These are phyloP conservation scores for Gamarada debralockiae DNA, from an alignment of 495 filamentous ascomycete species.

Conservation along the genomic window DNA sequence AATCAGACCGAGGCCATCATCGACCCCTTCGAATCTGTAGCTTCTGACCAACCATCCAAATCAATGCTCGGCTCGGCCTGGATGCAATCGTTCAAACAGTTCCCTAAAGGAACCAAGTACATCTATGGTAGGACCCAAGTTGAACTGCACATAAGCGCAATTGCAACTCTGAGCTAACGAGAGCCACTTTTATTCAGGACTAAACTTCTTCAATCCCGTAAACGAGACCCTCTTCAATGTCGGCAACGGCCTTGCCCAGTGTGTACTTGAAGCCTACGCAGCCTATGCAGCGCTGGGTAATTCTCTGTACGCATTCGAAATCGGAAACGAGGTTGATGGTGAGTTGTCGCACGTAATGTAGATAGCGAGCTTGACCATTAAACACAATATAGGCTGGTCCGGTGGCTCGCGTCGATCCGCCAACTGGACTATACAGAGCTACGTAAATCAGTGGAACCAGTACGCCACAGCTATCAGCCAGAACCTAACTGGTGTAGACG, in stretches of 20 bases:
- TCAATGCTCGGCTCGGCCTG: slow-evolving; percentile 19
- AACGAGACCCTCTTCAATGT: slow-evolving; percentile 9
- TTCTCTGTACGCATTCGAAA: slow-evolving; percentile 21
- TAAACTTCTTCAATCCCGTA: slow-evolving; percentile 15
- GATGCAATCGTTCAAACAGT: slow-evolving; percentile 21
- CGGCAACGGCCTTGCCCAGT: slow-evolving; percentile 13
- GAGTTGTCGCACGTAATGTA: not conserved
- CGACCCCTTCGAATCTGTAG: slow-evolving; percentile 6
- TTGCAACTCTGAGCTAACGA: not conserved
- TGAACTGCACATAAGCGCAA: not conserved
- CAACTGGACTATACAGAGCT: slow-evolving; percentile 23
- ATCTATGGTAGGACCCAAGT: slow-evolving; percentile 14
- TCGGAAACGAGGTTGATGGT: slow-evolving; percentile 27
- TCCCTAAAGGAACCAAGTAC: slow-evolving; percentile 21
- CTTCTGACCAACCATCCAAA: slow-evolving; percentile 17
- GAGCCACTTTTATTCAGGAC: slow-evolving; percentile 1
- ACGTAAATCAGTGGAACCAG: slow-evolving; percentile 19
- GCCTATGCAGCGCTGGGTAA: slow-evolving; percentile 13
- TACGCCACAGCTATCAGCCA: slow-evolving; percentile 15
- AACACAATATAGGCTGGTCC: slow-evolving; percentile 16
- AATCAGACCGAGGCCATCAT: slow-evolving; percentile 21
- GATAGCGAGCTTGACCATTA: not conserved
- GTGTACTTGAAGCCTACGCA: slow-evolving; percentile 10
- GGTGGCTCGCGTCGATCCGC: slow-evolving; percentile 15
- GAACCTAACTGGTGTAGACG: not conserved